A percentile compares a stretch with the other conserved stretches of the same genome.
Evolutionary conservation across 257 asterid species (phyloP).

Genomic region (Gentiana macrophylla): DNA sequence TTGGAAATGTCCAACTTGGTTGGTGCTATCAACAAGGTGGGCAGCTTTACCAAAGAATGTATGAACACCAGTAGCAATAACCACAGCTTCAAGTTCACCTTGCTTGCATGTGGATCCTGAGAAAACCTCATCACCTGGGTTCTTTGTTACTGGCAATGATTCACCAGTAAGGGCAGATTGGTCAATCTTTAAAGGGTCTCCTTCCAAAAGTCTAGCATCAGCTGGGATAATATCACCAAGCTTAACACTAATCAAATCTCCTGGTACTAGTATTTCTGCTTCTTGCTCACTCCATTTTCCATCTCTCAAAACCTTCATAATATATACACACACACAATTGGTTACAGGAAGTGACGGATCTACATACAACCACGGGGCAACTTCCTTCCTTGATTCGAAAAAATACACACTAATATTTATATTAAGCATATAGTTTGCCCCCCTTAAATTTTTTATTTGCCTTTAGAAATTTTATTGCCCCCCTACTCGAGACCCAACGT

Average conservation of each 20-base stretch:
- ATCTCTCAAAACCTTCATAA: conserved; percentile 1
- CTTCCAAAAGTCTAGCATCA: conserved; percentile 87
- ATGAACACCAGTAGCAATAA: conserved; percentile 88
- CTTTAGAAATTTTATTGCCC: too few relatives aligned
- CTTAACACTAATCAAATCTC: conserved; percentile 1
- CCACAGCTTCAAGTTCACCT: conserved; percentile 84
- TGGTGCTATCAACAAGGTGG: conserved; percentile 91
- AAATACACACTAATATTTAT: too few relatives aligned
- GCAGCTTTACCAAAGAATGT: conserved; percentile 97
- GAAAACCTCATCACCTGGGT: conserved; percentile 68
- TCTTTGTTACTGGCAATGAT: conserved; percentile 70
- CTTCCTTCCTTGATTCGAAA: too few relatives aligned
- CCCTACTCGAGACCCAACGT: too few relatives aligned
- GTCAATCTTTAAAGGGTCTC: conserved; percentile 84
- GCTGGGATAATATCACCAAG: conserved; percentile 18
- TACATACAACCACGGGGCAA: too few relatives aligned
- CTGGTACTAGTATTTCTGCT: not conserved
- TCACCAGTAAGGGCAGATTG: conserved; percentile 88
- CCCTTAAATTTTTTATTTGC: too few relatives aligned
- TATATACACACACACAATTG: too few relatives aligned
- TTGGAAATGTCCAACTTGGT: conserved; percentile 90
- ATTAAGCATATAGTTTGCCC: too few relatives aligned
- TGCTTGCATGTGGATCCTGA: conserved; percentile 96
- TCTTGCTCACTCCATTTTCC: conserved; percentile 2
- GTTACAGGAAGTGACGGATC: too few relatives aligned